Conservation (phyloP, 2,329 filamentous ascomycete genomes). For the Diaporthe sp. region DNA sequence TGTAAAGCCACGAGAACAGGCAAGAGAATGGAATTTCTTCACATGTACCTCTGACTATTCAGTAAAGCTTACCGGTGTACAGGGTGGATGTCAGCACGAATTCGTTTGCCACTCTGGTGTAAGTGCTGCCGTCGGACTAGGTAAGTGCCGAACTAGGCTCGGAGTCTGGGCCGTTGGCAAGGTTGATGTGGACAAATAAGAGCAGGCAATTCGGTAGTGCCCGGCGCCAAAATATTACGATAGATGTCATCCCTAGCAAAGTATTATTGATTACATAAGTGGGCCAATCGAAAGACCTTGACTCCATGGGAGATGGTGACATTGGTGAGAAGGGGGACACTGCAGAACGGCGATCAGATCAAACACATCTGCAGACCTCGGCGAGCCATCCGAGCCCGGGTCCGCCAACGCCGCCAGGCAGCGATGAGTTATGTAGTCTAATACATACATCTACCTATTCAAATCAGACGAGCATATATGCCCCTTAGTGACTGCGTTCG, state of each 20-base stretch:
- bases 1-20: neutral
- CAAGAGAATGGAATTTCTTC: fast-evolving
- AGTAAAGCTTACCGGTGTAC: neutral
- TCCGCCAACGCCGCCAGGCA: neutral
- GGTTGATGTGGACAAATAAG: neutral
- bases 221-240: conserved; percentile 21
- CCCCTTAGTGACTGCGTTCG: neutral
- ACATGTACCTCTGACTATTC: neutral
- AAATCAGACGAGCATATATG: neutral
- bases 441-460: neutral
- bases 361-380: neutral
- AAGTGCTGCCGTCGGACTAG: neutral
- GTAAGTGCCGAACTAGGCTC: neutral
- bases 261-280: neutral
- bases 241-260: neutral
- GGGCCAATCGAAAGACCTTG: neutral
- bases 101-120: neutral
- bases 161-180: neutral
- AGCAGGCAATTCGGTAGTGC: neutral
- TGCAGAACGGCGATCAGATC: neutral
- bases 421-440: neutral
- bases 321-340: neutral
- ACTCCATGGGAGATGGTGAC: neutral
- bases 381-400: neutral
- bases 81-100: neutral